Evolutionary conservation across 306 rosid genomes (phyloP).

Genomic region (Prosopis cineraria): DNA sequence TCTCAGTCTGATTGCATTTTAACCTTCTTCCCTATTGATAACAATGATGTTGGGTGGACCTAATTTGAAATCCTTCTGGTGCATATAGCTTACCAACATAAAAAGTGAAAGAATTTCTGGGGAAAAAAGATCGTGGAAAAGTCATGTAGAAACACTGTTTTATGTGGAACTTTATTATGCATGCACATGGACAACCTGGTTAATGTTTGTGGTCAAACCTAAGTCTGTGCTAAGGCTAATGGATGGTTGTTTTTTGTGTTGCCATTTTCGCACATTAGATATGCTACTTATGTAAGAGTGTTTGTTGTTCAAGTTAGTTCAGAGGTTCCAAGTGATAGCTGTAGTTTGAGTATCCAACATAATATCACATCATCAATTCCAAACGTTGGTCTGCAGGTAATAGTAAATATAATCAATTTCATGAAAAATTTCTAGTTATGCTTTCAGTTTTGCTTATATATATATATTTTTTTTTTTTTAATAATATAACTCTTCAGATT

Average conservation of each 20-base stretch:
- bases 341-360: constrained; percentile 59
- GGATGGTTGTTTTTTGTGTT: background rate
- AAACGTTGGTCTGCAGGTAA: constrained; percentile 89
- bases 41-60: background rate
- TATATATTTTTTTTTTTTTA: background rate
- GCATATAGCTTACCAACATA: background rate
- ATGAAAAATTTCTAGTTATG: background rate
- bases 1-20: background rate
- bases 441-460: background rate
- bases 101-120: background rate
- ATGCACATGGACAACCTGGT: background rate
- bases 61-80: background rate
- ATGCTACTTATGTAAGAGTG: background rate
- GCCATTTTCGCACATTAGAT: background rate
- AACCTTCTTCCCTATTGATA: background rate
- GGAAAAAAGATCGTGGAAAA: background rate
- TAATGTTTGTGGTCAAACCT: background rate
- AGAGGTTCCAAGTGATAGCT: constrained; percentile 35
- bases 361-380: constrained; percentile 81
- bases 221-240: background rate
- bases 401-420: constrained; percentile 14
- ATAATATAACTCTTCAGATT: constrained; percentile 45
- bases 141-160: background rate
- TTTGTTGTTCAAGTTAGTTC: constrained; percentile 33
- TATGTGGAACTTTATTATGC: background rate